Evolutionary conservation across 2,329 filamentous ascomycete species (phyloP).

Genomic region (Myotisia sp.): DNA sequence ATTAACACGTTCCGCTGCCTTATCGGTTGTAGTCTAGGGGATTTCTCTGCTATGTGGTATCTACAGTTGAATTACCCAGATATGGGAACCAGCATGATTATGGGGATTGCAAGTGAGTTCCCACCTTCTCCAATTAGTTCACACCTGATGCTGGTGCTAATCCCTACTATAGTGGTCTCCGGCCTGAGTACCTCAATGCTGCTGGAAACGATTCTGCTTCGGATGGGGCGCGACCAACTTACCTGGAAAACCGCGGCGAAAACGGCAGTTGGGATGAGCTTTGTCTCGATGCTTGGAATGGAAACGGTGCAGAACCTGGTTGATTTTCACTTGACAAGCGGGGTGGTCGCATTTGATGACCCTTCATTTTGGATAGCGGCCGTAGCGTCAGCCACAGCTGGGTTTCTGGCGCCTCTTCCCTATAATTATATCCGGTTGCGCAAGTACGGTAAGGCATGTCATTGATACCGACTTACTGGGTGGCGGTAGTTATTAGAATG

Average conservation of each 20-base stretch:
- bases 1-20: constrained; percentile 44
- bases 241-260: constrained; percentile 34
- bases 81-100: constrained; percentile 36
- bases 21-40: constrained; percentile 41
- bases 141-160: constrained; percentile 4
- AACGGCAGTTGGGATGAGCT: constrained; percentile 45
- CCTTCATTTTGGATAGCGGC: constrained; percentile 42
- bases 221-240: constrained; percentile 35
- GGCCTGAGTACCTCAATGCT: constrained; percentile 40
- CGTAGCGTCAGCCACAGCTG: constrained; percentile 11
- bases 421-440: constrained; percentile 14
- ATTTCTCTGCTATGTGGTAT: constrained; percentile 44
- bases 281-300: constrained; percentile 47
- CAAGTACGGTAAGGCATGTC: constrained; percentile 13
- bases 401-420: constrained; percentile 13
- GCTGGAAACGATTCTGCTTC: constrained; percentile 40
- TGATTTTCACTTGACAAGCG: constrained; percentile 43
- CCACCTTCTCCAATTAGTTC: background rate
- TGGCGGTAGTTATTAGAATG: too few species aligned
- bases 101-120: constrained; percentile 38
- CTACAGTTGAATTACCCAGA: constrained; percentile 37
- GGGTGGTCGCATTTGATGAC: constrained; percentile 33
- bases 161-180: constrained; percentile 32
- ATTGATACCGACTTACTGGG: too few species aligned
- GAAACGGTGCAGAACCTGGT: constrained; percentile 41